Base-by-base conservation (phyloP, 768 basidiomycete genomes). In the Mycena vitilis region DNA sequence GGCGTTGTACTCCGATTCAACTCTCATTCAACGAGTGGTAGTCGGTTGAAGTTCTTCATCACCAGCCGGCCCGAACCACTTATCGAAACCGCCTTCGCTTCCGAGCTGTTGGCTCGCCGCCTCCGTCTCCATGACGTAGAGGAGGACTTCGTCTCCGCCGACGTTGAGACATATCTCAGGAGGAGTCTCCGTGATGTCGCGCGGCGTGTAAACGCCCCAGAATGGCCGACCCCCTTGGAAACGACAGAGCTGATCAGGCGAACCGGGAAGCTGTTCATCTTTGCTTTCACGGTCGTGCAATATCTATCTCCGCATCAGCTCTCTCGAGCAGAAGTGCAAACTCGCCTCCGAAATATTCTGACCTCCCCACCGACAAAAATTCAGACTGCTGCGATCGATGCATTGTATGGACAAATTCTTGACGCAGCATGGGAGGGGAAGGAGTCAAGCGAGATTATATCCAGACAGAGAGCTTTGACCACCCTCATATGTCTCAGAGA, bases 401-500 rank as follows among this genome's bases (percentile, higher is more conserved):
- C 4, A 20, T 30, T 61, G 12, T 61, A 61, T n/a, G 13, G 13
- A 8, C 60, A 61, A 38, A 61, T 61, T 4, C 6, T 61, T 13
- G 22, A 51, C 5, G 49, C 49, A 2, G 60, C 60, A 5, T 61
- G 30, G 22, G 15, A 6, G 5, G 60, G 34, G n/a, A 61, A 61
- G 49, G 60, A 61, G 15, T 30, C 37, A 18, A 48, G 25, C 36
- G 60, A 61, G 34, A 8, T 5, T 3, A 8, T 0, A 1, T 5
- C 40, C 15, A 30, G 22, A 13, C 34, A 5, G 16, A 6, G 25
- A 0, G 38, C 25, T 12, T 34, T 61, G 15, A 18, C 5, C 2
- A 61, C 60, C 15, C 37, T 61, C 7, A 23, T 61, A 5, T 61
- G 60, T 30, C 49, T 61, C 13, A 49, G 60, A 8, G 60, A 61